phyloP scores from a whole-genome alignment of 805 yeast genomes.

The Saturnispora quitensis region DNA sequence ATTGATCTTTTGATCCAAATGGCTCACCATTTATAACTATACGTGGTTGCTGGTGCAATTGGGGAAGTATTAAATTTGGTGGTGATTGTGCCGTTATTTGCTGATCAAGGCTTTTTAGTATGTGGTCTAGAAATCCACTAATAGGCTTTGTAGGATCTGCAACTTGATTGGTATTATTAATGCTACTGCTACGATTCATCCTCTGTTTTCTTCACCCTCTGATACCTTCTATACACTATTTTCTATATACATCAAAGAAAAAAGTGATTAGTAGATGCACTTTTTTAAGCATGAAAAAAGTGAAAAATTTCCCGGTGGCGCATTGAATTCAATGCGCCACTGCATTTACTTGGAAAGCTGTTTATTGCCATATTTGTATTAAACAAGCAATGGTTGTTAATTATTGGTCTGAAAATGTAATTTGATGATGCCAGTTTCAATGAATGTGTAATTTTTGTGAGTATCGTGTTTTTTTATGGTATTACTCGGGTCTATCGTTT shows the following conservation, averaged over 20 bases:
- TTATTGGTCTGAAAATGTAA: no score
- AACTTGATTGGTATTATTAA: neutral
- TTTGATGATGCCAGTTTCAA: no score
- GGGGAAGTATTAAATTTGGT: slow-evolving; percentile 29
- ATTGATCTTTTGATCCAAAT: slow-evolving; percentile 38
- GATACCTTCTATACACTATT: neutral
- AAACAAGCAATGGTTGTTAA: neutral
- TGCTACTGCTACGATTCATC: neutral
- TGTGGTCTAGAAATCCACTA: slow-evolving; percentile 12
- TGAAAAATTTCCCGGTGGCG: neutral
- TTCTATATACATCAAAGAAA: neutral
- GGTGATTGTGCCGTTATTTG: slow-evolving; percentile 14
- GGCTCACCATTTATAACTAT: slow-evolving; percentile 54
- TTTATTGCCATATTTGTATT: no score
- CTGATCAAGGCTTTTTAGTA: slow-evolving; percentile 22
- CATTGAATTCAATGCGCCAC: neutral
- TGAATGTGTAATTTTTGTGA: no score
- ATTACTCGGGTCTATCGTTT: no score
- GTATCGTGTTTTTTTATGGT: no score
- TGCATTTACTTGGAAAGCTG: neutral
- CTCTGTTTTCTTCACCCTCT: neutral
- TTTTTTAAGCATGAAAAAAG: no score
- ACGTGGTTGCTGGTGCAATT: slow-evolving; percentile 42
- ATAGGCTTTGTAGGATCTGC: slow-evolving; percentile 1
- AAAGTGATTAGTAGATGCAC: neutral